Percentiles rank a stretch among this genome's conserved stretches.
Evolutionary conservation across 768 basidiomycete genomes (phyloP).

Genomic region (Dendrothele bispora): DNA sequence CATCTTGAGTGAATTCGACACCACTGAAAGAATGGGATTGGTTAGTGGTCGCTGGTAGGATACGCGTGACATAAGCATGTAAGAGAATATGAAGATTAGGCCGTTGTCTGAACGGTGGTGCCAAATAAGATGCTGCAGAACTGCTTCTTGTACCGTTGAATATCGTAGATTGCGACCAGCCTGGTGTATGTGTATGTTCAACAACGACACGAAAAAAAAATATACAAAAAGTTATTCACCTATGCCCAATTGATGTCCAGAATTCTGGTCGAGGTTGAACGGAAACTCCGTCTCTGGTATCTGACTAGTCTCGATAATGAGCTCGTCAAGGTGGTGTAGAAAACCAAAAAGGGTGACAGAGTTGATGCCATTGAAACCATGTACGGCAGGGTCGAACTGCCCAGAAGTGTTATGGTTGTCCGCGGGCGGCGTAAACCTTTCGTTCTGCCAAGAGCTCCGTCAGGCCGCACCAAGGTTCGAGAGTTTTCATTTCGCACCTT

Average conservation of each 20-base stretch:
- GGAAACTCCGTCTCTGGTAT: slow-evolving; percentile 25
- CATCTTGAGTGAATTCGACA: slow-evolving; percentile 7
- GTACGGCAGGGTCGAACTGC: slow-evolving; percentile 26
- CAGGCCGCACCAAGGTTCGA: too few relatives aligned
- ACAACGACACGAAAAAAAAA: neutral
- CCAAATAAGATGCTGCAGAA: slow-evolving; percentile 27
- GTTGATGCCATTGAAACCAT: slow-evolving; percentile 24
- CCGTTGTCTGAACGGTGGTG: slow-evolving; percentile 16
- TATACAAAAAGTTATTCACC: slow-evolving; percentile 15
- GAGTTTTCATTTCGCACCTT: too few relatives aligned
- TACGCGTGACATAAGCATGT: slow-evolving; percentile 6
- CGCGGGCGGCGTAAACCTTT: slow-evolving; percentile 23
- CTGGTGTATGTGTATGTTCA: slow-evolving; percentile 11
- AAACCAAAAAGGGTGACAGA: slow-evolving; percentile 25
- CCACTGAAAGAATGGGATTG: neutral
- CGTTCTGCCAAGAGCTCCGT: too few relatives aligned
- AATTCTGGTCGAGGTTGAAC: slow-evolving; percentile 31
- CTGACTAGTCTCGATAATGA: slow-evolving; percentile 20
- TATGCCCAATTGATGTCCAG: slow-evolving; percentile 28
- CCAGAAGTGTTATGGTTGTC: slow-evolving; percentile 28
- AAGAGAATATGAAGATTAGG: slow-evolving; percentile 17
- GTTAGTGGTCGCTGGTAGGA: neutral
- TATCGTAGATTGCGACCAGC: slow-evolving; percentile 25
- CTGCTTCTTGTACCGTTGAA: slow-evolving; percentile 20
- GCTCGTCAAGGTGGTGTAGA: slow-evolving; percentile 15